These are phyloP conservation scores for Sonneratia alba DNA, from an alignment of 345 rosid species.

Conservation along the genomic window DNA sequence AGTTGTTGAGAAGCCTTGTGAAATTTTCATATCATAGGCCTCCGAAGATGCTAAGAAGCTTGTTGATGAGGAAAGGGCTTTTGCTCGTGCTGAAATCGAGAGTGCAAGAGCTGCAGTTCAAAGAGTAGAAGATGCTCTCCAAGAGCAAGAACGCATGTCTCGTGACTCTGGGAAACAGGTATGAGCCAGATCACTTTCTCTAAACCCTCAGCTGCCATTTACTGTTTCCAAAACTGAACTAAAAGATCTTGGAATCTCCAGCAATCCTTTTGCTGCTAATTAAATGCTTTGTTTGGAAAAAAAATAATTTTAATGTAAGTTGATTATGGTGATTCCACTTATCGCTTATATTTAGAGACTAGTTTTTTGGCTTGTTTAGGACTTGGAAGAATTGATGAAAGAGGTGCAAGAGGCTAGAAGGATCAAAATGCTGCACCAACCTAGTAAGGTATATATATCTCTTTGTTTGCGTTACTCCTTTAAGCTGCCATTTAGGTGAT, in stretches of 20 bases:
- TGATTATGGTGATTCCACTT: not conserved
- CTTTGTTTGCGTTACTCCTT: not conserved
- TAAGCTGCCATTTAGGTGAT: not conserved
- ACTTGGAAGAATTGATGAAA: conserved; percentile 79
- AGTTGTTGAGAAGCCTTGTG: not conserved
- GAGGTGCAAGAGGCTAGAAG: conserved; percentile 99
- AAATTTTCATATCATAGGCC: conserved; percentile 37
- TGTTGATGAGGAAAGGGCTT: conserved; percentile 87
- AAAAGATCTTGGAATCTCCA: not conserved
- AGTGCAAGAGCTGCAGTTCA: conserved; percentile 96
- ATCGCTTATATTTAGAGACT: not conserved
- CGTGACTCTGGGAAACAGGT: conserved; percentile 69
- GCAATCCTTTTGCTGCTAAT: not conserved
- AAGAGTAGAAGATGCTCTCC: conserved; percentile 93
- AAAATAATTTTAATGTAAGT: not conserved
- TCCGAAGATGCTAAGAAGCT: conserved; percentile 96
- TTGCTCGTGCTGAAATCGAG: conserved; percentile 95
- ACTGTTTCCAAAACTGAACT: not conserved
- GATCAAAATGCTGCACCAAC: conserved; percentile 97
- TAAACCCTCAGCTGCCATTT: not conserved
- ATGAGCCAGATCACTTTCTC: not conserved
- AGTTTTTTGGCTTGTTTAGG: conserved; percentile 31
- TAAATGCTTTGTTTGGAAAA: not conserved
- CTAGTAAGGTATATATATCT: conserved; percentile 68
- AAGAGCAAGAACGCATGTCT: conserved; percentile 69